phyloP scores from a whole-genome alignment of 139 green algal species.

The Monoraphidium neglectum region DNA sequence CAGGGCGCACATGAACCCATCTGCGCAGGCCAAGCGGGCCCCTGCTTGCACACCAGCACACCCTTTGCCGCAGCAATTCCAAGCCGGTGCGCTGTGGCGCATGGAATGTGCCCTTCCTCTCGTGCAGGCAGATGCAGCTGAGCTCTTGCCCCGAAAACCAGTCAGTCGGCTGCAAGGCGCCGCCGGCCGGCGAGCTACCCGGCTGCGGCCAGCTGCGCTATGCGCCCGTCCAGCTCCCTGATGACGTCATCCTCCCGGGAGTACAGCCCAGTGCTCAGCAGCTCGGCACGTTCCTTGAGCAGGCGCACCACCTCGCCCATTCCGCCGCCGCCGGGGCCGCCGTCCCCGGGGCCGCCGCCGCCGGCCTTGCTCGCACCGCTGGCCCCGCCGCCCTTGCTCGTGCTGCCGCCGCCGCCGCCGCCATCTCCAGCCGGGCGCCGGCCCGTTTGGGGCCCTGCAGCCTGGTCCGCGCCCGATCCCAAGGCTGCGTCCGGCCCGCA shows the following conservation, averaged over 20 bases:
- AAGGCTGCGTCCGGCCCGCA: background rate
- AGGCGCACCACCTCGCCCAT: slow-evolving; percentile 53
- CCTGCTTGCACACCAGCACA: no score
- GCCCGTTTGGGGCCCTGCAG: slow-evolving; percentile 3
- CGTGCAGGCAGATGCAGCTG: no score
- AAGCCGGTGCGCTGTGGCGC: no score
- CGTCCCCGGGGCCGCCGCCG: background rate
- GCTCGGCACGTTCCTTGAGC: slow-evolving; percentile 48
- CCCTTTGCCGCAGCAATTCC: no score
- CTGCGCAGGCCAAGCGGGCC: no score
- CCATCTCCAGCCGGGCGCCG: no score
- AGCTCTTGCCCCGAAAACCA: no score
- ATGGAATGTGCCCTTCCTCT: no score
- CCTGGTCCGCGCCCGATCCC: background rate
- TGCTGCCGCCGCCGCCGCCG: background rate
- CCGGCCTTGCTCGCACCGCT: background rate
- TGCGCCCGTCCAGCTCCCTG: slow-evolving; percentile 27
- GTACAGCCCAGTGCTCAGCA: slow-evolving; percentile 46
- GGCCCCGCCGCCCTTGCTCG: background rate
- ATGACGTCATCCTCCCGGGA: slow-evolving; percentile 21
- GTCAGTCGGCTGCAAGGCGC: no score
- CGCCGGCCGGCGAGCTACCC: no score
- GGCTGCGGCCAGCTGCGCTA: slow-evolving; percentile 19
- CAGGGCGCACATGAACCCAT: no score
- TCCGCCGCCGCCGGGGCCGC: background rate